Base-by-base conservation (phyloP, 768 basidiomycete genomes). In the Trichaptum fuscoviolaceum region DNA sequence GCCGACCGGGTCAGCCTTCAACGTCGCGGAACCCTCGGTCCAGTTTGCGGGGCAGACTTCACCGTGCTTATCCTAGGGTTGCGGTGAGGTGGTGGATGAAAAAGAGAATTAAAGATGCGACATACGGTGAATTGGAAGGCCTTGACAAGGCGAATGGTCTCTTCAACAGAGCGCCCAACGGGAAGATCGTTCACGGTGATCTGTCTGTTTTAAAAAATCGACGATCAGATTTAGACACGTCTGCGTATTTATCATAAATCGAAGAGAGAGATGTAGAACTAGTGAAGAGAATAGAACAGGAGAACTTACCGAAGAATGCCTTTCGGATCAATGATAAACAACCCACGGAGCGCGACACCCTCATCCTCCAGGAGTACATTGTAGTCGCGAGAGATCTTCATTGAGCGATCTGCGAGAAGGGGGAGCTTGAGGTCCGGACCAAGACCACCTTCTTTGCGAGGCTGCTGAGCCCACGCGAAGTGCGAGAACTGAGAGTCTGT, bases 1-100 rank as follows among this genome's bases (percentile, higher is more conserved):
- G 26, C 79, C 87, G 64, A 82, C 80, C 8, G 91, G 90, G 76
- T 93, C 87, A 27, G 90, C 81, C 76, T 93, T 93, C 81, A 94
- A 93, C 58, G 93, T 93, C 79, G 87, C 87, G 66, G 80, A 77
- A 36, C 92, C 91, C 73, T 93, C 88, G 18, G 81, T 87, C 95
- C 95, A 96, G 77, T 92, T 93, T 15, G 87, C 90, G 18, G 95
- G 95, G 82, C 95, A 96, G 24, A 95, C 95, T 75, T 97, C 94
- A 26, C 95, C 95, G 73, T 94, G 85, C 75, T 88, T 81, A 68
- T 96, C 95, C 92, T 91, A 67, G n/a, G n/a, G n/a, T n/a, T n/a
- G n/a, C n/a, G n/a, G n/a, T n/a, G n/a, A n/a, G n/a, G n/a, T n/a
- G n/a, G n/a, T n/a, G n/a, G n/a, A n/a, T n/a, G n/a, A n/a, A n/a